Percentiles rank a stretch among this genome's conserved stretches.
phyloP scores from a whole-genome alignment of 768 basidiomycete species.

The Boletus sp. region DNA sequence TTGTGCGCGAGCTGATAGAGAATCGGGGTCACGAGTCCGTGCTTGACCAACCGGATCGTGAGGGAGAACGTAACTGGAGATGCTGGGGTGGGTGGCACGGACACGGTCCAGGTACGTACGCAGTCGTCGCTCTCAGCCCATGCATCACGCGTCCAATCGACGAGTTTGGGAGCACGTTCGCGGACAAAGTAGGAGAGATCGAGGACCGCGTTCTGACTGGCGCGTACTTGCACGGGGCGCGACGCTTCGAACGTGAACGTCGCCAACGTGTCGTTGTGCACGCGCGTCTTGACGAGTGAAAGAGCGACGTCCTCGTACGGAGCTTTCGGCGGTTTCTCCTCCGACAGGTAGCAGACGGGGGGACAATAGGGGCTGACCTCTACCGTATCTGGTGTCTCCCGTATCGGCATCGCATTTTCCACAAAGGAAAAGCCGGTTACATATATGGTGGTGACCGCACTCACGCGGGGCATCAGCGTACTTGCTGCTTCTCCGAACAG shows the following conservation, averaged over 20 bases:
- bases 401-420: constrained; percentile 51
- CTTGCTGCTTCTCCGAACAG: constrained; percentile 48
- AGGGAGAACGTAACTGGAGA: constrained; percentile 35
- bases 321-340: constrained; percentile 36
- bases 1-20: constrained; percentile 44
- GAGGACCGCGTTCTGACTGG: constrained; percentile 55
- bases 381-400: constrained; percentile 35
- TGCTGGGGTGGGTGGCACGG: constrained; percentile 25
- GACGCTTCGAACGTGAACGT: constrained; percentile 53
- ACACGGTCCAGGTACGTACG: constrained; percentile 65
- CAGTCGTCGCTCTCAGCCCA: constrained; percentile 57
- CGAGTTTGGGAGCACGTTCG: constrained; percentile 45
- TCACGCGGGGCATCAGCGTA: constrained; percentile 47
- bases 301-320: constrained; percentile 35
- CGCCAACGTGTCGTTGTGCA: constrained; percentile 39
- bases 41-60: constrained; percentile 55
- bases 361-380: constrained; percentile 56
- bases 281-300: constrained; percentile 14
- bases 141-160: constrained; percentile 42
- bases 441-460: constrained; percentile 46
- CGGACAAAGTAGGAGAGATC: constrained; percentile 55
- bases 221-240: constrained; percentile 16
- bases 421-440: constrained; percentile 55
- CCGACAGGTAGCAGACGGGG: constrained; percentile 50
- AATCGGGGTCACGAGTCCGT: constrained; percentile 54